phyloP scores from a whole-genome alignment of 169 alveolate species.

The Plasmodium knowlesi region DNA sequence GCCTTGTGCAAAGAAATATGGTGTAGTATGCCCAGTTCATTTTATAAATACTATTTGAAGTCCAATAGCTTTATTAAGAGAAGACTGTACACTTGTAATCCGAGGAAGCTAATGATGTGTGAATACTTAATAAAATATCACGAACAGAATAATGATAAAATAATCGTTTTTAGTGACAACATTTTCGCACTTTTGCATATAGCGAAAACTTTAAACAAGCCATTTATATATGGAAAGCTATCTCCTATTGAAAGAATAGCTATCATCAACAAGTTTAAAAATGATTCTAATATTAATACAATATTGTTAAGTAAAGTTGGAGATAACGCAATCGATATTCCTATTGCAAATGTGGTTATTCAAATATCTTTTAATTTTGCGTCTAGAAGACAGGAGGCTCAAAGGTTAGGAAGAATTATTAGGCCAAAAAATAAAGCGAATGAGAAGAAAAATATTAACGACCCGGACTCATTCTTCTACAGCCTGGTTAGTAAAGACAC shows the following conservation, averaged over 20 bases:
- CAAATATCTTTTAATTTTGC: slow-evolving; percentile 98
- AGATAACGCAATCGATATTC: slow-evolving; percentile 99
- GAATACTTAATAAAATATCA: slow-evolving; percentile 95
- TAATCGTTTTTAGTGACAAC: slow-evolving; percentile 97
- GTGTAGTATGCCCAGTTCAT: slow-evolving; percentile 99
- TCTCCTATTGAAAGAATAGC: slow-evolving; percentile 92
- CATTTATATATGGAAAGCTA: slow-evolving; percentile 94
- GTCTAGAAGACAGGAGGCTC: slow-evolving; percentile 99
- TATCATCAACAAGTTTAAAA: slow-evolving; percentile 93
- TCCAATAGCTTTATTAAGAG: slow-evolving; percentile 91
- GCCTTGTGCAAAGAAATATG: slow-evolving; percentile 98
- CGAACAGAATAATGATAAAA: slow-evolving; percentile 97
- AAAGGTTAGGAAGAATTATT: slow-evolving; percentile 99
- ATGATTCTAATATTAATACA: slow-evolving; percentile 83
- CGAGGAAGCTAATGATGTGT: slow-evolving; percentile 96
- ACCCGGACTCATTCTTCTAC: slow-evolving; percentile 96
- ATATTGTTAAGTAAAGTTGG: slow-evolving; percentile 98
- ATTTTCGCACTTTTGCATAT: slow-evolving; percentile 94
- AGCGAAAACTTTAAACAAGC: slow-evolving; percentile 91
- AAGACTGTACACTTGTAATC: slow-evolving; percentile 97
- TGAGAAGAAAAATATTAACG: slow-evolving; percentile 83
- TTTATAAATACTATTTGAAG: slow-evolving; percentile 93
- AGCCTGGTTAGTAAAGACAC: slow-evolving; percentile 98
- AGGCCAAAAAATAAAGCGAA: slow-evolving; percentile 95
- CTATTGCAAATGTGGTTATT: slow-evolving; percentile 99